Percentiles rank a stretch among this genome's conserved stretches.
These are phyloP conservation scores for Penicillium sp. DNA, from an alignment of 2,329 filamentous ascomycete species.

Conservation along the genomic window DNA sequence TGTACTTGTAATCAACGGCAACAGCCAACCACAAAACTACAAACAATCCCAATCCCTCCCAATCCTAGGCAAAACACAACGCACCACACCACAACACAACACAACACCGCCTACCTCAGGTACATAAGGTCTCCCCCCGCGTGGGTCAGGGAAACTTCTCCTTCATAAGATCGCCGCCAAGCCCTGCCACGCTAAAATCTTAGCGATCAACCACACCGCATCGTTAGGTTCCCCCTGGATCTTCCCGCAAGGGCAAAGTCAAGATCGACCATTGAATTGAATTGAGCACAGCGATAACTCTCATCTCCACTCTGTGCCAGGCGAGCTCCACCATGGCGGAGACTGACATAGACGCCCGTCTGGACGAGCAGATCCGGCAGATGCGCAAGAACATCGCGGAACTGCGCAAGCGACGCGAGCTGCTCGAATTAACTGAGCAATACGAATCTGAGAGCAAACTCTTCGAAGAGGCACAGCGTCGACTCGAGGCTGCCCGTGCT, in stretches of 20 bases:
- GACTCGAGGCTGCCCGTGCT: background rate
- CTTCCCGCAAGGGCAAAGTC: too few relatives aligned
- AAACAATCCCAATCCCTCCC: too few relatives aligned
- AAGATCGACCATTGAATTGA: too few relatives aligned
- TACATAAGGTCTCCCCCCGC: too few relatives aligned
- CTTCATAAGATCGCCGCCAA: background rate
- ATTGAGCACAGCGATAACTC: too few relatives aligned
- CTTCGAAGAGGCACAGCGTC: background rate
- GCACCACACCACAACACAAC: too few relatives aligned
- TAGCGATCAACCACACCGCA: background rate
- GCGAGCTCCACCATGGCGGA: background rate
- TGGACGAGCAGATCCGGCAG: conserved; percentile 2
- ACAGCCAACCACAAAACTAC: too few relatives aligned
- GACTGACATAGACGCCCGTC: background rate
- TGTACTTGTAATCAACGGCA: too few relatives aligned
- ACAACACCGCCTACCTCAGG: too few relatives aligned
- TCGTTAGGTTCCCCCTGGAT: too few relatives aligned
- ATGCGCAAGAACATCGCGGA: background rate
- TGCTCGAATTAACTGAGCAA: background rate
- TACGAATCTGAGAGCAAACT: conserved; percentile 1
- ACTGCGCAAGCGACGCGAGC: conserved; percentile 2
- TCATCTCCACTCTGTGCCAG: too few relatives aligned
- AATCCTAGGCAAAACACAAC: too few relatives aligned
- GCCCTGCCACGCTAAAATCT: background rate
- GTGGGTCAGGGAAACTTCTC: background rate